Evolutionary conservation across 1,284 basidiomycete genomes (phyloP), one percentile per base, ranked within the genome.

Genomic region (Volvariella surrecta): DNA sequence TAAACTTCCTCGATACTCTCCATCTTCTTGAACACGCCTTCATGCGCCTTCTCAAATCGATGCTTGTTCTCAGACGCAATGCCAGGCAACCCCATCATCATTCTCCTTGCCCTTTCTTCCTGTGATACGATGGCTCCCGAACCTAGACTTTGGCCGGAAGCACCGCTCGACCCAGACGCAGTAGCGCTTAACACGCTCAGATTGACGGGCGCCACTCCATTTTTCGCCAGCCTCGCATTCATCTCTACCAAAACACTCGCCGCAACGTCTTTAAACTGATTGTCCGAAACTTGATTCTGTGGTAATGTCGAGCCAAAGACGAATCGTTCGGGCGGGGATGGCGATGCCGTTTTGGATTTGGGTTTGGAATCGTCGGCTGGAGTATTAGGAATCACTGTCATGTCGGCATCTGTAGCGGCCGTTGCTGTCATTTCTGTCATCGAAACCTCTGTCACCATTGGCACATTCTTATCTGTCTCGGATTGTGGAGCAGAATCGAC

Each of bases 301-400:
- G 80, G 76, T 2, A 73, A 65, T 0, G 84, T 79, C 0, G 84
- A 86, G 20, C 84, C 84, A 53, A 87, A 88, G 16, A 85, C 54
- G 61, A 88, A 88, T 0, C 79, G 73, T 15, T 67, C 54, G 8
- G 6, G 13, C 18, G 48, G 42, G 20, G 50, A 45, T 24, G 48
- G 50, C 32, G 52, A 53, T 11, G 54, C 54, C 51, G 56, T 54
- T 2, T 52, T 37, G 11, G 24, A 28, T 28, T 6, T 28, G 11
- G 24, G 24, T 28, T 6, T 28, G 11, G 24, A 28, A 11, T 6
- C 11, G 6, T 28, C 11, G 6, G 24, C 11, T 28, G 24, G 24
- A 11, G 24, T 28, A 28, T 28, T 28, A 6, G 11, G 11, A 28
- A 11, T 28, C 10, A 38, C 42, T 31, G 54, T 51, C 31, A 49